Evolutionary conservation across 768 basidiomycete species (phyloP).

Genomic region (Collybia sordida): DNA sequence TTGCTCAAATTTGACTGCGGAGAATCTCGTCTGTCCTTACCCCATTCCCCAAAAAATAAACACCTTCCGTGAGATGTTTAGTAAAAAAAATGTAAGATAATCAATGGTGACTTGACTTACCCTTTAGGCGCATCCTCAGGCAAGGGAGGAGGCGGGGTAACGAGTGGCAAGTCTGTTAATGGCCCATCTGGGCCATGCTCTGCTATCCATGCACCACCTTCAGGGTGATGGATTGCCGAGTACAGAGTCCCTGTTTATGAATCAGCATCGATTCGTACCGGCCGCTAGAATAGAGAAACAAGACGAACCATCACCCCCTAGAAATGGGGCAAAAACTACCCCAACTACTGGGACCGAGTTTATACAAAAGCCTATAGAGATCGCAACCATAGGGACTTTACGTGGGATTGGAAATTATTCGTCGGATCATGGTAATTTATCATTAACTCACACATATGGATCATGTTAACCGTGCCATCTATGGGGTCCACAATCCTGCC

Average conservation of each 20-base stretch:
- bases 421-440: background rate
- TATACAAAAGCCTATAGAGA: constrained; percentile 22
- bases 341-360: constrained; percentile 20
- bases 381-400: constrained; percentile 22
- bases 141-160: constrained; percentile 19
- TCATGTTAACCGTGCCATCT: constrained; percentile 24
- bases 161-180: constrained; percentile 15
- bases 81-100: no score
- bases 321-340: constrained; percentile 22
- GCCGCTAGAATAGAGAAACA: background rate
- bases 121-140: constrained; percentile 21
- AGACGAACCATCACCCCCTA: constrained; percentile 19
- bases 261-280: background rate
- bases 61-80: constrained; percentile 8
- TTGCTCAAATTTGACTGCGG: constrained; percentile 20
- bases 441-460: constrained; percentile 21
- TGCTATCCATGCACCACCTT: constrained; percentile 22
- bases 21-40: constrained; percentile 20
- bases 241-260: constrained; percentile 16
- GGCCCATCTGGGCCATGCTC: constrained; percentile 19
- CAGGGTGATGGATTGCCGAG: constrained; percentile 21
- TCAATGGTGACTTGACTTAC: constrained; percentile 1
- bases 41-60: constrained; percentile 22
- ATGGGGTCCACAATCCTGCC: constrained; percentile 22
- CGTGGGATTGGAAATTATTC: background rate